Evolutionary conservation across 768 basidiomycete species (phyloP).

Genomic region (Suillus sp.): DNA sequence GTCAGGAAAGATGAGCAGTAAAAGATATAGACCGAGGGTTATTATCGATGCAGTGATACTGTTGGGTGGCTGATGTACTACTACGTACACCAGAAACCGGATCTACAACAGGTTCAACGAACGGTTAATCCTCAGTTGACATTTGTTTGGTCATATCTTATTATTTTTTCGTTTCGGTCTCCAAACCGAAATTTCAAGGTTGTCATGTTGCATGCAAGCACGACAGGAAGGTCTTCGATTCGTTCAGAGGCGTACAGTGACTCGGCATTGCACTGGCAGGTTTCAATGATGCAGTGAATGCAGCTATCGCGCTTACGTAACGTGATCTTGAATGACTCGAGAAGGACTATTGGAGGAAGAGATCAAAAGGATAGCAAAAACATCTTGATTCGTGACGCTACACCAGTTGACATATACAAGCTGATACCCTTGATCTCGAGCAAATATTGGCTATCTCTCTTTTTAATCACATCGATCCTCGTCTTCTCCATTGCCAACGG

Average conservation of each 20-base stretch:
- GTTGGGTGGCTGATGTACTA: constrained; percentile 7
- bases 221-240: background rate
- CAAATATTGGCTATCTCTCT: background rate
- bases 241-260: background rate
- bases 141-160: constrained; percentile 25
- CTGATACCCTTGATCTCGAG: constrained; percentile 11
- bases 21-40: constrained; percentile 2
- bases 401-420: background rate
- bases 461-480: background rate
- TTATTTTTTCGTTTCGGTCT: constrained; percentile 2
- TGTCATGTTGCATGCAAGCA: background rate
- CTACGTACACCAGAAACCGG: constrained; percentile 5
- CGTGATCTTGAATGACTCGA: constrained; percentile 4
- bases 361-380: background rate
- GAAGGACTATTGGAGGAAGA: constrained; percentile 9
- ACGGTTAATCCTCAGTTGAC: constrained; percentile 21
- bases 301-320: constrained; percentile 13
- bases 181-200: background rate
- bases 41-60: constrained; percentile 1
- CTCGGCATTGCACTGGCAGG: background rate
- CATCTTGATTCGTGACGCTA: constrained; percentile 1
- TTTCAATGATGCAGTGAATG: background rate
- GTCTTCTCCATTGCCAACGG: background rate
- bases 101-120: background rate
- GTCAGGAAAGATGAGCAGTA: background rate